Evolutionary conservation across 2,329 filamentous ascomycete species (phyloP), one percentile per base, ranked within the genome.

Genomic region (Nectriaceae sp.): DNA sequence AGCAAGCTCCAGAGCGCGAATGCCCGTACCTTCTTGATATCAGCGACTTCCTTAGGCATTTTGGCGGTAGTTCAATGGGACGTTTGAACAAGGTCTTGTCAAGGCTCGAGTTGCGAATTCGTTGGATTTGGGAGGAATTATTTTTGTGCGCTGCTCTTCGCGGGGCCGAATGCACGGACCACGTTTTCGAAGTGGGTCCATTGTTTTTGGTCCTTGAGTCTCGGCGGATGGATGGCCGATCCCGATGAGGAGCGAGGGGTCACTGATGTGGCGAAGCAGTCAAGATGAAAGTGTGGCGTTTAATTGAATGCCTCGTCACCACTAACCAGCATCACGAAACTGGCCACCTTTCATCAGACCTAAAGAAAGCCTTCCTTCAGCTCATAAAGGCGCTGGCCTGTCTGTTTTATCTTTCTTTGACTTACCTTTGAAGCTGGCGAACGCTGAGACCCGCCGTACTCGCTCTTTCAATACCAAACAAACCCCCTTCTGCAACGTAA

Each of bases 31-130:
- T 85, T 80, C 82, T 99, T 97, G 85, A 97, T 97, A 76, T 97
- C 94, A 74, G 86, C 89, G 77, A 97, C 88, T 89, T 97, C 91
- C 73, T 85, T 84, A 87, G 94, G 93, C 94, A 99, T 99, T 78
- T 80, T 96, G 89, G 78, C 79, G 77, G 80, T 74, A 49, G 54
- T 62, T 61, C 54, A 61, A 62, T 56, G 49, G 47, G 54, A 54
- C 54, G 54, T 40, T 64, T 62, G 52, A 57, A 63, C 50, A 54
- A 41, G 60, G 53, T 54, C 51, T 56, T 62, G 63, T 54, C 54
- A 55, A 52, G 55, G 54, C 53, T 57, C 49, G 50, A 44, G 58
- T 52, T 50, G 44, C 57, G 59, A 59, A 53, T 62, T 64, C 60
- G 51, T 59, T 45, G 52, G 53, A 54, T 59, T 63, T 63, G 50